These are phyloP conservation scores for Apiospora koreana DNA, from an alignment of 2,329 filamentous ascomycete genomes.

Conservation along the genomic window DNA sequence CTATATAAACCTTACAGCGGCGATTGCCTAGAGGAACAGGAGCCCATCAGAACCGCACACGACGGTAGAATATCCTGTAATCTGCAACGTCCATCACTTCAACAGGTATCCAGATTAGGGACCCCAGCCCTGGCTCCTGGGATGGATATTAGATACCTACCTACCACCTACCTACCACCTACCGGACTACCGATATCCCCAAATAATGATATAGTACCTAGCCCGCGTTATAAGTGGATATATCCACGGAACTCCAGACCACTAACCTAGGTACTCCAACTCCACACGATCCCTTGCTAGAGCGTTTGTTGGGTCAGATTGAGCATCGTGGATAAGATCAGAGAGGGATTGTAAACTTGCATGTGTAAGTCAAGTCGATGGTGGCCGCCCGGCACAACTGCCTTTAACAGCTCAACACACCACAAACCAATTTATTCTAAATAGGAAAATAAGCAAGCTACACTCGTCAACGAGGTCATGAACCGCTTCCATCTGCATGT, in stretches of 20 bases:
- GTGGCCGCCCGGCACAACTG: background rate
- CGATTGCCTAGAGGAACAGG: background rate
- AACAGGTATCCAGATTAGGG: no score
- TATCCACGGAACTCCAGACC: background rate
- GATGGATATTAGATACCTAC: background rate
- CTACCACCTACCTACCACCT: no score
- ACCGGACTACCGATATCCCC: background rate
- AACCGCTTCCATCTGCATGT: slow-evolving; percentile 2
- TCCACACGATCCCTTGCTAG: background rate
- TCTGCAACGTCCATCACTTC: background rate
- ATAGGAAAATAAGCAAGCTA: background rate
- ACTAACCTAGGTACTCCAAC: no score
- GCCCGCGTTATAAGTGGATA: background rate
- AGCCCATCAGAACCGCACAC: background rate
- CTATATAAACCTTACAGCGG: no score
- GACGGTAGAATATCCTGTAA: background rate
- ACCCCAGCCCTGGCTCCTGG: background rate
- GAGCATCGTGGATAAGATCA: background rate
- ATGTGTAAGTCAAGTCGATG: background rate
- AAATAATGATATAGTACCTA: background rate
- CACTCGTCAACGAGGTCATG: background rate
- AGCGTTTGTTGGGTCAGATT: background rate
- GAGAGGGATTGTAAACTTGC: background rate
- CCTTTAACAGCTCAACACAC: no score
- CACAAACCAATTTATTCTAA: no score